Evolutionary conservation across 2,329 filamentous ascomycete genomes (phyloP), one percentile per base, ranked within the genome.

Genomic region (Curvularia eragrostidis): DNA sequence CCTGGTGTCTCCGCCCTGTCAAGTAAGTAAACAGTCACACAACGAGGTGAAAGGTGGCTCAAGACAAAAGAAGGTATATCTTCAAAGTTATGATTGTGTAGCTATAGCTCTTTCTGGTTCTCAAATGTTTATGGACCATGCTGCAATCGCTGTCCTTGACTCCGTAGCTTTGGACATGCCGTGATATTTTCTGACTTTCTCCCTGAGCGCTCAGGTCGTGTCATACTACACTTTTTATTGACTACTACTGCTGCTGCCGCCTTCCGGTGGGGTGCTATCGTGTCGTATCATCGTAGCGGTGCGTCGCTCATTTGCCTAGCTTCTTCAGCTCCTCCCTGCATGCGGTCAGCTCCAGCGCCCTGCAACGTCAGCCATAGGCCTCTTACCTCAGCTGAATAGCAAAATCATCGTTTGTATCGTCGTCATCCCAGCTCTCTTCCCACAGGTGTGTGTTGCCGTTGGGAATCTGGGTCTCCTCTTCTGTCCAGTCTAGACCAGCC

Each of bases 401-500:
- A 78, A 99, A 99, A 74, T 99, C 95, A 76, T 99, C 95, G 71
- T 86, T 95, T 66, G 92, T 95, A 80, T 98, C 95, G 77, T 98
- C 94, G 74, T 99, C 95, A 75, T 99, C 95, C 95, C 95, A 99
- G 84, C 93, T 97, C 84, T 99, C 95, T 80, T 99, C 95, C 95
- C 95, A 99, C 53, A 99, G 83, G 81, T 98, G 93, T 77, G 88
- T 86, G 72, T 88, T 89, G 82, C 87, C 87, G 71, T 85, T 84
- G 56, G 90, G 90, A 54, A 89, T 89, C 75, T 97, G 92, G 61
- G 91, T 91, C 75, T 97, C 93, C 75, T 97, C 92, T 77, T 93
- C 89, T 52, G 89, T 84, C 95, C 95, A 99, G 80, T 98, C 95
- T 78, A 6, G 8, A 19, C 23, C 28, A 26, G 8, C 13, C 19